Evolutionary conservation across 2,329 filamentous ascomycete genomes (phyloP).

Genomic region (Lasiodiplodia sp.): DNA sequence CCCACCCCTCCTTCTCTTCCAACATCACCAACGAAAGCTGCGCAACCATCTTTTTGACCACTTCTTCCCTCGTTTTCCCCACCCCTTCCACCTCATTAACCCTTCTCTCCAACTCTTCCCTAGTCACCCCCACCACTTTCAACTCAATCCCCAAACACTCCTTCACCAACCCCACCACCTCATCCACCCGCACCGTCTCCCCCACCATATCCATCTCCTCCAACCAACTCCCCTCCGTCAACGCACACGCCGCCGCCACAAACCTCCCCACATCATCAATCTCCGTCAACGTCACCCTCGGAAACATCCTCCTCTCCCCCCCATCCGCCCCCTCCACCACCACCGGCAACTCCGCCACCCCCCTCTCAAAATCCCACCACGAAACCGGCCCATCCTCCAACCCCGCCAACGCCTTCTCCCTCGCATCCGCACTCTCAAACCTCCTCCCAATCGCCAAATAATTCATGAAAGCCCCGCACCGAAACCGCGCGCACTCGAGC

Average conservation of each 20-base stretch:
- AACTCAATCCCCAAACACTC: conserved; percentile 11
- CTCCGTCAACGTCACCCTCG: conserved; percentile 42
- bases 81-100: background rate
- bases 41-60: conserved; percentile 32
- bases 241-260: conserved; percentile 41
- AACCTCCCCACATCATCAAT: conserved; percentile 44
- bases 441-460: conserved; percentile 41
- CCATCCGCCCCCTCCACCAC: conserved; percentile 8
- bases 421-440: conserved; percentile 25
- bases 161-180: conserved; percentile 36
- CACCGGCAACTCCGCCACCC: conserved; percentile 40
- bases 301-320: conserved; percentile 32
- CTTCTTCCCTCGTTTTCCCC: conserved; percentile 30
- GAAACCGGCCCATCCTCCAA: conserved; percentile 35
- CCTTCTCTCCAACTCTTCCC: conserved; percentile 9
- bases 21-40: conserved; percentile 32
- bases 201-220: conserved; percentile 45
- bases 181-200: conserved; percentile 38
- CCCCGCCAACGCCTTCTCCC: conserved; percentile 36
- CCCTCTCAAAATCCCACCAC: conserved; percentile 33
- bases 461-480: conserved; percentile 47
- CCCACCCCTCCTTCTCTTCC: conserved; percentile 29
- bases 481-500: conserved; percentile 44
- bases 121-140: background rate
- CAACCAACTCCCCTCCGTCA: conserved; percentile 37